Conservation (phyloP, 2,329 filamentous ascomycete species). For the Ophiosphaerella herpotricha region DNA sequence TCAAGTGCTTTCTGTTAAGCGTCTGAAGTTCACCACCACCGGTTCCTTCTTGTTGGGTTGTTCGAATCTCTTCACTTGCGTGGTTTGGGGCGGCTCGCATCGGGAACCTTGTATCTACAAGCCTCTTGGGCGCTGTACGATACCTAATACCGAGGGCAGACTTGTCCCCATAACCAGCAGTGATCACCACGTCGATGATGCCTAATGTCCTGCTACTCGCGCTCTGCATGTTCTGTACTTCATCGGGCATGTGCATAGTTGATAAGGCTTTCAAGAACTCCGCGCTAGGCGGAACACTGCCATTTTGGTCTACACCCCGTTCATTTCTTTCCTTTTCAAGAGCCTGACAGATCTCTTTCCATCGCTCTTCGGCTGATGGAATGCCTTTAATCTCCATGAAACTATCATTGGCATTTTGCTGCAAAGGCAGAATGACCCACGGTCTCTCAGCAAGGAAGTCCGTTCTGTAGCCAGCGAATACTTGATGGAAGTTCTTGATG, state of each 20-base stretch:
- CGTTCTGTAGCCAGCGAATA: constrained; percentile 48
- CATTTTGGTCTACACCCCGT: constrained; percentile 40
- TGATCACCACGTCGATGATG: constrained; percentile 47
- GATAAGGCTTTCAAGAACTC: constrained; percentile 48
- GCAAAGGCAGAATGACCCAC: constrained; percentile 48
- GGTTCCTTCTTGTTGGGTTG: neutral
- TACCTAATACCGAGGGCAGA: constrained; percentile 23
- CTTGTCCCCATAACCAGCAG: constrained; percentile 35
- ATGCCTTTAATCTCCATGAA: constrained; percentile 7
- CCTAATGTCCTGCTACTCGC: constrained; percentile 38
- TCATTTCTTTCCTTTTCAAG: constrained; percentile 41
- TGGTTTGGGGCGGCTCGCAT: neutral
- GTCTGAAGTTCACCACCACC: neutral
- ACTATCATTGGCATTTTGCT: constrained; percentile 26
- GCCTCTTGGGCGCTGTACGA: constrained; percentile 27
- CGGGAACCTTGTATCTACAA: constrained; percentile 26
- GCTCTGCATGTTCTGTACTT: constrained; percentile 37
- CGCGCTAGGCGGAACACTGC: constrained; percentile 41
- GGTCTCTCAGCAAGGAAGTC: constrained; percentile 50
- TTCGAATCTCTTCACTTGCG: neutral
- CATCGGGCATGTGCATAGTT: constrained; percentile 43
- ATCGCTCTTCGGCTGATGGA: constrained; percentile 33
- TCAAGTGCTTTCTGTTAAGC: neutral
- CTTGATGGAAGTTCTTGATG: constrained; percentile 22
- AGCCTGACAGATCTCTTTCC: constrained; percentile 36